phyloP scores from a whole-genome alignment of 2,329 filamentous ascomycete species.

The Metarhizium album region DNA sequence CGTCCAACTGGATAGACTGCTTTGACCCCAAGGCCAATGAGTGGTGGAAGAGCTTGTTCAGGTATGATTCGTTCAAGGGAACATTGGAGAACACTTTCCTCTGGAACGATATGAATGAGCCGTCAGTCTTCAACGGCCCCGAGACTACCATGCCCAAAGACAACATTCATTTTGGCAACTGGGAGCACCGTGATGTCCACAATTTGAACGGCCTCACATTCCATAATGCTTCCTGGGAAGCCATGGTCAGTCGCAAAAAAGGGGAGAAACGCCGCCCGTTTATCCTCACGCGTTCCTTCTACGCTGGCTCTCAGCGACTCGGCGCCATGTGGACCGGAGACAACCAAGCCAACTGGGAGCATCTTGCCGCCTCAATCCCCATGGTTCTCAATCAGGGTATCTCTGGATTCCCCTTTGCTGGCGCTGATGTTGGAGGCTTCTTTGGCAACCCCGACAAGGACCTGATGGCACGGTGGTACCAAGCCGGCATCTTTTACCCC shows the following conservation, averaged over 20 bases:
- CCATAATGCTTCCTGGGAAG: slow-evolving; percentile 86
- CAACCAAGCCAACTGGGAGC: slow-evolving; percentile 87
- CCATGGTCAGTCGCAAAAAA: slow-evolving; percentile 72
- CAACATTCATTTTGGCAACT: slow-evolving; percentile 80
- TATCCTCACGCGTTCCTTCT: slow-evolving; percentile 86
- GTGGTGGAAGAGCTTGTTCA: slow-evolving; percentile 88
- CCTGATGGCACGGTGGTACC: slow-evolving; percentile 88
- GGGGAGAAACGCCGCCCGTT: slow-evolving; percentile 81
- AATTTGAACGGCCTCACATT: slow-evolving; percentile 94
- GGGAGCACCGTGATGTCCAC: slow-evolving; percentile 96
- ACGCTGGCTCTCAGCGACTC: slow-evolving; percentile 75
- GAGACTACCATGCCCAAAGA: slow-evolving; percentile 99
- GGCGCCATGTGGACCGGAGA: slow-evolving; percentile 99
- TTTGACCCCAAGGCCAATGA: slow-evolving; percentile 86
- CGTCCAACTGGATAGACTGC: slow-evolving; percentile 90
- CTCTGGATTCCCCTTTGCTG: slow-evolving; percentile 84
- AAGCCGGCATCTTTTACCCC: slow-evolving; percentile 91
- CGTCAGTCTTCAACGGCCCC: slow-evolving; percentile 95
- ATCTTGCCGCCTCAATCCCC: slow-evolving; percentile 78
- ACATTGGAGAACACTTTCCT: slow-evolving; percentile 80
- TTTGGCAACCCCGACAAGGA: slow-evolving; percentile 95
- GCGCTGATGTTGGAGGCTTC: slow-evolving; percentile 94
- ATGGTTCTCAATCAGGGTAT: slow-evolving; percentile 94
- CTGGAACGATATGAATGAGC: slow-evolving; percentile 99
- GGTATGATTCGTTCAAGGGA: slow-evolving; percentile 79